phyloP scores from a whole-genome alignment of 345 rosid genomes.

The Hevea brasiliensis region DNA sequence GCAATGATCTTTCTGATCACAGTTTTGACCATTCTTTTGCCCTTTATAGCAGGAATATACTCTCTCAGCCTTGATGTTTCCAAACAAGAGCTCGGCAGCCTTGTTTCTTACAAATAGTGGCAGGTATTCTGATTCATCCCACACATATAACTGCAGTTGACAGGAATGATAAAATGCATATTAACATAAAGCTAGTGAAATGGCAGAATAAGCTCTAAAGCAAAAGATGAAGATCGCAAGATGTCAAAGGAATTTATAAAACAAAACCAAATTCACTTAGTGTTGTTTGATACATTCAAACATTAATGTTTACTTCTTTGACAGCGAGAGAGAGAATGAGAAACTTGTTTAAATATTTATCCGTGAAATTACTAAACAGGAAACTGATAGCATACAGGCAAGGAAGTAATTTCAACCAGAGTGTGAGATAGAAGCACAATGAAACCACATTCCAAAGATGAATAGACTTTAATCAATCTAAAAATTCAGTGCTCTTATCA shows the following conservation, averaged over 20 bases:
- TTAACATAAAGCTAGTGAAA: not conserved
- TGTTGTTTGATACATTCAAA: too few species aligned
- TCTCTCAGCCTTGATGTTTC: slow-evolving; percentile 51
- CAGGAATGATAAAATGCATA: not conserved
- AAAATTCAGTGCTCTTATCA: not conserved
- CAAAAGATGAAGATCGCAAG: not conserved
- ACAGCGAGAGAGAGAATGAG: not conserved
- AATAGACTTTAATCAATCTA: not conserved
- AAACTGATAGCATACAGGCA: not conserved
- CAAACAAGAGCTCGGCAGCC: slow-evolving; percentile 58
- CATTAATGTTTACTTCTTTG: not conserved
- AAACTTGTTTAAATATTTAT: not conserved
- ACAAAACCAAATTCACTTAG: not conserved
- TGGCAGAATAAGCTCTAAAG: not conserved
- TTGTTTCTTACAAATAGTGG: slow-evolving; percentile 54
- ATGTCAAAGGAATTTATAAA: not conserved
- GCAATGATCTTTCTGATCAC: not conserved
- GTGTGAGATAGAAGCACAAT: not conserved
- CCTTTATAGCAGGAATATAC: slow-evolving; percentile 23
- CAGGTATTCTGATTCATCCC: slow-evolving; percentile 54
- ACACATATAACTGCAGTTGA: slow-evolving; percentile 47
- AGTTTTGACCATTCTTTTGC: not conserved
- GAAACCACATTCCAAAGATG: not conserved
- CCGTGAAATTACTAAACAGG: not conserved
- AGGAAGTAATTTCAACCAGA: not conserved